phyloP scores from a whole-genome alignment of 192 early-diverging fungal species.

The Podochytrium sp. region DNA sequence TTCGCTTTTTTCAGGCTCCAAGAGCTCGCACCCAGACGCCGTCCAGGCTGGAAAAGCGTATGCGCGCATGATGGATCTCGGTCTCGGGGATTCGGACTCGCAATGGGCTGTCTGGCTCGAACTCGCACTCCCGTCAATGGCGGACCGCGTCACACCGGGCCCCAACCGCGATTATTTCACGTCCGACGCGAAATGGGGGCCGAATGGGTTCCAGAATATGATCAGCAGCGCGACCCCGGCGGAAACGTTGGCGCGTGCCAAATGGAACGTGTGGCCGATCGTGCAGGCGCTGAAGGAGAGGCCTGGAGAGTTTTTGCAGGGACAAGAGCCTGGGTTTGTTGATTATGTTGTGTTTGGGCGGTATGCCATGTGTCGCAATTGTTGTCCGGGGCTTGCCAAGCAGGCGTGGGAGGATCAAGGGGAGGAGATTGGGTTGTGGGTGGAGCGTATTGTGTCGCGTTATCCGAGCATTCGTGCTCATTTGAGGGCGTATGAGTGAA shows the following conservation, averaged over 20 bases:
- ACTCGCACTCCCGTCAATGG: conserved; percentile 11
- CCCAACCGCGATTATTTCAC: conserved; percentile 29
- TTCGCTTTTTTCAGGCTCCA: conserved; percentile 31
- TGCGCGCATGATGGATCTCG: conserved; percentile 27
- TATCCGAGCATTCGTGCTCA: conserved; percentile 18
- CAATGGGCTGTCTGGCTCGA: conserved; percentile 44
- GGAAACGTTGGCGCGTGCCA: conserved; percentile 28
- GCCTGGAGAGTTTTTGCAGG: conserved; percentile 42
- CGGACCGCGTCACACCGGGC: neutral
- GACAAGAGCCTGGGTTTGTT: conserved; percentile 34
- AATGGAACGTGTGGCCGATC: conserved; percentile 27
- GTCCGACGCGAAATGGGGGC: conserved; percentile 26
- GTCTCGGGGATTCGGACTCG: conserved; percentile 36
- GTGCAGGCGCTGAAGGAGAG: conserved; percentile 31
- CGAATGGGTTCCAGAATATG: conserved; percentile 12
- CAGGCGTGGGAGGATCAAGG: conserved; percentile 41
- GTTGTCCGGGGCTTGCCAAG: conserved; percentile 6
- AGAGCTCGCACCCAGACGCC: neutral
- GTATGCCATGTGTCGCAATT: conserved; percentile 39
- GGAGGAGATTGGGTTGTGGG: conserved; percentile 30
- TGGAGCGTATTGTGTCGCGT: conserved; percentile 9
- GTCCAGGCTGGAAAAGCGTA: conserved; percentile 25
- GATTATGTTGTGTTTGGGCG: conserved; percentile 44
- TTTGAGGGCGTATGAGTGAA: conserved; percentile 7
- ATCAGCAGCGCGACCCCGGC: neutral